phyloP scores from a whole-genome alignment of 345 rosid genomes.

The Eucalyptus grandis region DNA sequence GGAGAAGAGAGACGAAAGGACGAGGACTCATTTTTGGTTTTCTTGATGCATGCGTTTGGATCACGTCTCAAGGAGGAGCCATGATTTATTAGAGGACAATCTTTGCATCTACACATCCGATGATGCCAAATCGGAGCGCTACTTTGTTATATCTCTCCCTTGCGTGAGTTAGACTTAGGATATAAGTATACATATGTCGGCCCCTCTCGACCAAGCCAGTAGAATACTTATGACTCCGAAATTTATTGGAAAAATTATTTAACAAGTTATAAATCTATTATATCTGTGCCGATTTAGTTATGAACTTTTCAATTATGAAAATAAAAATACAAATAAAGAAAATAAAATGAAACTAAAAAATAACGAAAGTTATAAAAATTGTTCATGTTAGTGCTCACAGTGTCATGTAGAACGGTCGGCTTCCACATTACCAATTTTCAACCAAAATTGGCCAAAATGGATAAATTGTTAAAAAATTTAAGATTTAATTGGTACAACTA shows the following conservation, averaged over 20 bases:
- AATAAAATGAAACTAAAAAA: too few species aligned
- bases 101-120: not conserved
- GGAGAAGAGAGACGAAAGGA: not conserved
- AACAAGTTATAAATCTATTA: too few species aligned
- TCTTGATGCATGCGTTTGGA: not conserved
- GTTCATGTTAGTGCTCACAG: too few species aligned
- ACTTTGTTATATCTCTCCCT: not conserved
- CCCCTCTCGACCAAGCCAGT: not conserved
- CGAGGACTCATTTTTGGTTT: not conserved
- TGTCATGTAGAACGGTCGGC: fast-evolving
- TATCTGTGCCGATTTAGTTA: fast-evolving
- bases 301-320: too few species aligned
- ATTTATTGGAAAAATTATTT: too few species aligned
- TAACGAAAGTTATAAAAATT: too few species aligned
- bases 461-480: too few species aligned
- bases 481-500: too few species aligned
- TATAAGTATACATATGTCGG: not conserved
- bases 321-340: too few species aligned
- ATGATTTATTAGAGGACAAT: not conserved
- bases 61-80: not conserved
- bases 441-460: too few species aligned
- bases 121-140: not conserved
- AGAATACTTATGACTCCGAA: not conserved
- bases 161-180: not conserved
- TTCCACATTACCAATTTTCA: too few species aligned